Evolutionary conservation across 2,329 filamentous ascomycete genomes (phyloP), one percentile per base, ranked within the genome.

Genomic region (Aspergillus sp.): DNA sequence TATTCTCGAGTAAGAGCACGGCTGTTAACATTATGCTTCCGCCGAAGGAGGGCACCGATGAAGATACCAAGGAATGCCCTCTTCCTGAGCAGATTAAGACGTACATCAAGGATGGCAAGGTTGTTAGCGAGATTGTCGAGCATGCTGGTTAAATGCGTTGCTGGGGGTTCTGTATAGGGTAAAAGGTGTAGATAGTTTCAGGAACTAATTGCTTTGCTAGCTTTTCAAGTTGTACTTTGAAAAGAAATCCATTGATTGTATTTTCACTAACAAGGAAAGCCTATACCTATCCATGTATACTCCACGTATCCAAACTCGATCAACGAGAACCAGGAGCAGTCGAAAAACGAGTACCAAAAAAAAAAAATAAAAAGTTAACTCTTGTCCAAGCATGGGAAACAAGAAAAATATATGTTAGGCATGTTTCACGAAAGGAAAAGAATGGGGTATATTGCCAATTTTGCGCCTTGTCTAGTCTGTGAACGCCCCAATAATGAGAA

Each of bases 101-200:
- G 76, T 88, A 77, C 79, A 77, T 81, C 74, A 88, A 84, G 68
- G 74, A 89, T 69, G 86, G 88, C 19, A 82, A 86, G 55, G 65
- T 97, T 53, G 80, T 91, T 23, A 95, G 83, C 63, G 91, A 97
- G 78, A 97, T 98, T 67, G 93, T 98, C 15, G 90, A 93, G 61
- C 91, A 97, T 72, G 83, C 87, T 54, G 90, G 91, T 48, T 96
- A 77, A 52, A 43, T 22, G 7, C n/a, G 22, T 41, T 7, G 15
- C n/a, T 7, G n/a, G n/a, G 35, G 17, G 13, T 9, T 12, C 20
- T 30, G 3, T 12, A 27, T 27, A 12, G 25, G 25, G 25, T 27
- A 27, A 27, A 27, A 27, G 3, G 3, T 30, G 25, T 30, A 30
- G 25, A 30, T 30, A 30, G 10, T 30, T 12, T 12, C 12, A 30